phyloP scores from a whole-genome alignment of 179 eudicot genomes.

The Beta corolliflora region DNA sequence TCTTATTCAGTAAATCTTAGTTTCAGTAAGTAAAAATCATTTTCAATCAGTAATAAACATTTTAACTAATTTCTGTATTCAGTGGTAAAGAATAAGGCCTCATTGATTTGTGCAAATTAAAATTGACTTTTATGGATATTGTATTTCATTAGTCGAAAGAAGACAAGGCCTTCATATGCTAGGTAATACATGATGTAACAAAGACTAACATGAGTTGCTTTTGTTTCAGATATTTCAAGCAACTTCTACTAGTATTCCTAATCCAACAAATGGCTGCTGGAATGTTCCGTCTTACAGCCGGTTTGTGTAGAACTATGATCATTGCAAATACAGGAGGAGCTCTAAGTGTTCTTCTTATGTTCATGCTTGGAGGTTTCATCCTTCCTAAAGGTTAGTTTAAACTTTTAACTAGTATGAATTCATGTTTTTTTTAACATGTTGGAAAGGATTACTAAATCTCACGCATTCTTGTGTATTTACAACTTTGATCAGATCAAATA shows the following conservation, averaged over 20 bases:
- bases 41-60: no score
- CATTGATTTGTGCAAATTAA: no score
- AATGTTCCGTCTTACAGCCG: constrained; percentile 77
- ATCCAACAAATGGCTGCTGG: constrained; percentile 99
- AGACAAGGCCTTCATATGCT: background rate
- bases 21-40: no score
- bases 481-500: constrained; percentile 47
- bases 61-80: no score
- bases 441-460: background rate
- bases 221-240: constrained; percentile 78
- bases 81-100: no score
- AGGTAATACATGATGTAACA: background rate
- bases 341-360: constrained; percentile 65
- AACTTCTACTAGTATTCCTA: constrained; percentile 63
- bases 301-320: constrained; percentile 81
- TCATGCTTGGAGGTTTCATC: constrained; percentile 94
- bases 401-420: background rate
- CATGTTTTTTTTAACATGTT: background rate
- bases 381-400: constrained; percentile 70
- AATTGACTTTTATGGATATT: no score
- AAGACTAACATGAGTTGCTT: background rate
- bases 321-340: constrained; percentile 90
- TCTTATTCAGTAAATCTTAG: no score
- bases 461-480: background rate
- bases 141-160: no score